Evolutionary conservation across 495 filamentous ascomycete genomes (phyloP), one percentile per base, ranked within the genome.

Genomic region (Talaromyces thailandensis): DNA sequence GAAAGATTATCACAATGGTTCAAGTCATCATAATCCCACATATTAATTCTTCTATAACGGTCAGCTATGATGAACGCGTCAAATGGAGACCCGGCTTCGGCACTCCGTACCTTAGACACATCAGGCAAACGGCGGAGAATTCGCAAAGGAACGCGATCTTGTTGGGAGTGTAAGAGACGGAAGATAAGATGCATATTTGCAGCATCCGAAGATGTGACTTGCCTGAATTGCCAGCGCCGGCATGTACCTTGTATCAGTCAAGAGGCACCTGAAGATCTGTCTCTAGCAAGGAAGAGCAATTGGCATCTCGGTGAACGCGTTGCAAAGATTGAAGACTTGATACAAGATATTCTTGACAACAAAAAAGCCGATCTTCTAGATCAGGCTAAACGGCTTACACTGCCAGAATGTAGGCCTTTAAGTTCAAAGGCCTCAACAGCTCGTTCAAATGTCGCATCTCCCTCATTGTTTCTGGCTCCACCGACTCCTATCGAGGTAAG

Each of bases 101-200:
- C 23, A 45, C 5, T n/a, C 18, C 57, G 8, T 3, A 48, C 18
- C 57, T n/a, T 37, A 45, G 50, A 53, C 23, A 24, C 24, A 53
- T 53, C 24, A 53, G 58, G 50, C 35, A 68, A 64, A 43, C 64
- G 21, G n/a, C 63, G 62, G 72, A 74, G 65, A 62, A 48, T 81
- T 32, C 75, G 79, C 21, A 83, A 81, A 61, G 79, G 80, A 14
- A 82, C 79, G 2, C 73, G 70, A 12, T 80, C 77, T 62, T 83
- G 79, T 63, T 81, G 78, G 78, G 79, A 81, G 63, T 82, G 80
- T 67, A 80, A 79, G 55, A 75, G 73, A 52, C 73, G 79, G 2
- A 83, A 83, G 61, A 72, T 77, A 56, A 71, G 71, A 45, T 82
- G 80, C 65, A 76, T 67, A 25, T 79, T 79, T 63, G 63, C 64